A percentile compares a stretch with the other conserved stretches of the same genome.
Conservation (phyloP, 179 eudicot species). For the Corrigiola litoralis region DNA sequence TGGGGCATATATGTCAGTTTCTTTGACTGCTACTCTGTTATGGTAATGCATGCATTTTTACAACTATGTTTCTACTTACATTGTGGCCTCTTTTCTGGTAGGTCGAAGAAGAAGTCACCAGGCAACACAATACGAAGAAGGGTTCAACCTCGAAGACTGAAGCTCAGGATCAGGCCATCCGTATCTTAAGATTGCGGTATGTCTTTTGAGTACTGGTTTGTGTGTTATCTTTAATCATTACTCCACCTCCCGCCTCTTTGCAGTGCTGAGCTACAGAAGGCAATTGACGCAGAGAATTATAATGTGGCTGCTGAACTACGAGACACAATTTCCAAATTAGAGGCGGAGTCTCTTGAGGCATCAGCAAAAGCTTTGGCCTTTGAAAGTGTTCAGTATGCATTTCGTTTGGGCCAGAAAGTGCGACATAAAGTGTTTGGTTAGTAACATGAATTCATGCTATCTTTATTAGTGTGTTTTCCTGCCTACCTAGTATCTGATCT, state of each 20-base stretch:
- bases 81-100: conserved; percentile 23
- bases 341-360: conserved; percentile 77
- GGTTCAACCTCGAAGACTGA: conserved; percentile 84
- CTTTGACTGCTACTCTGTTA: not conserved
- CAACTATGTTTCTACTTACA: not conserved
- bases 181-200: conserved; percentile 73
- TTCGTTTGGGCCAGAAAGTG: conserved; percentile 93
- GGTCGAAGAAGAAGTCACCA: conserved; percentile 78
- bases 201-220: conserved; percentile 9
- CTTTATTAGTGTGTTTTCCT: not conserved
- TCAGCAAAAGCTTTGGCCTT: conserved; percentile 74
- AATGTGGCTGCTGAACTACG: conserved; percentile 70
- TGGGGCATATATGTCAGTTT: too few species aligned
- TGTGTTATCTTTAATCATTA: conserved; percentile 6
- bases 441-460: not conserved
- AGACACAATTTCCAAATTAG: conserved; percentile 75
- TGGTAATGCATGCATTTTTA: not conserved
- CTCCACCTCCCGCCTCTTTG: conserved; percentile 3
- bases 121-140: conserved; percentile 51
- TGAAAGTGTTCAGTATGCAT: conserved; percentile 60
- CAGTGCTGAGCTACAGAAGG: conserved; percentile 81
- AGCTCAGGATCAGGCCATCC: conserved; percentile 88
- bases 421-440: conserved; percentile 78
- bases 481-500: not conserved
- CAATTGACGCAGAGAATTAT: conserved; percentile 73